Conservation (phyloP, 768 basidiomycete genomes). For the Leccinum uliginosum region DNA sequence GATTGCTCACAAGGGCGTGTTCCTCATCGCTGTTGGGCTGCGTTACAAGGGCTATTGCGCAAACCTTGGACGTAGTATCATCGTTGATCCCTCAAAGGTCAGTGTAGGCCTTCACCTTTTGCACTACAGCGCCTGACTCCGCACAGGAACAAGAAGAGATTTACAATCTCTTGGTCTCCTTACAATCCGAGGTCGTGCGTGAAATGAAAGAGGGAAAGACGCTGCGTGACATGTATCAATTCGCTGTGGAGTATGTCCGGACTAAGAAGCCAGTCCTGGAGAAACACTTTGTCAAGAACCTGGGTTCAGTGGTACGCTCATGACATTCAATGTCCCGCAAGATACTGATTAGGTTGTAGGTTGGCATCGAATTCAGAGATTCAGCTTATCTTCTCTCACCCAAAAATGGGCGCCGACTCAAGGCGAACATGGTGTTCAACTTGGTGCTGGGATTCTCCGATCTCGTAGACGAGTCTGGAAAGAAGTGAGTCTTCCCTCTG, state of each 20-base stretch:
- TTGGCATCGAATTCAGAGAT: constrained; percentile 94
- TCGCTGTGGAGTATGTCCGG: constrained; percentile 63
- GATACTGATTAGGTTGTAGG: constrained; percentile 44
- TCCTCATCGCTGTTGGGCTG: constrained; percentile 83
- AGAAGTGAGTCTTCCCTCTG: constrained; percentile 51
- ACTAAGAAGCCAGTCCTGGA: constrained; percentile 81
- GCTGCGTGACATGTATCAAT: constrained; percentile 79
- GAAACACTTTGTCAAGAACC: constrained; percentile 79
- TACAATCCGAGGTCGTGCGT: constrained; percentile 73
- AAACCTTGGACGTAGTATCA: constrained; percentile 90
- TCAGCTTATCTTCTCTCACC: constrained; percentile 74
- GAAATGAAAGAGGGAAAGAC: constrained; percentile 76
- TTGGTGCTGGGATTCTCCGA: constrained; percentile 83
- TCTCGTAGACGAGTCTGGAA: constrained; percentile 68
- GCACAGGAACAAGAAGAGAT: constrained; percentile 85
- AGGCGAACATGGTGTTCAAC: constrained; percentile 81
- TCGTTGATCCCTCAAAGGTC: constrained; percentile 90
- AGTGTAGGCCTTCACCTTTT: not conserved
- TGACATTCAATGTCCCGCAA: not conserved
- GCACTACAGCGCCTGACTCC: not conserved
- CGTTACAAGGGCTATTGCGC: constrained; percentile 92
- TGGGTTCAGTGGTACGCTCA: constrained; percentile 79
- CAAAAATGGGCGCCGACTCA: constrained; percentile 71
- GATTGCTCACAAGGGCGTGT: constrained; percentile 84
- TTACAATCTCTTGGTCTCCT: constrained; percentile 70